phyloP scores from a whole-genome alignment of 495 filamentous ascomycete genomes.

The Cryomyces minteri region DNA sequence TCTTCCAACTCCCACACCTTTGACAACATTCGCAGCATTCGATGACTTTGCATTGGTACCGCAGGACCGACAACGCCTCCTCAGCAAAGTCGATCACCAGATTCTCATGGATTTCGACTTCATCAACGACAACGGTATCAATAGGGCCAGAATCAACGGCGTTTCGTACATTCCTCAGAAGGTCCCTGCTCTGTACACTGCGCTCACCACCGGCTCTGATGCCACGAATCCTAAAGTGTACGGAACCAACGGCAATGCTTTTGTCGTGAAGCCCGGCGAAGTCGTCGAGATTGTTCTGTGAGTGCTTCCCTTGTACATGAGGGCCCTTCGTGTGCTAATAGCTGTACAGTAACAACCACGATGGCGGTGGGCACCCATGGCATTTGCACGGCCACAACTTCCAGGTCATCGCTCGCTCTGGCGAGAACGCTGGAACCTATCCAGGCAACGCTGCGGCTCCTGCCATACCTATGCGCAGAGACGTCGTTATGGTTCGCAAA shows the following conservation, averaged over 20 bases:
- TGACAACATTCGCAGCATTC: not conserved
- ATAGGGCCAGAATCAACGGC: not conserved
- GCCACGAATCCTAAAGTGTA: not conserved
- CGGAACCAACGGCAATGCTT: not conserved
- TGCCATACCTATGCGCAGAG: not conserved
- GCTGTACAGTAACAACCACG: not conserved
- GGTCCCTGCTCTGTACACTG: not conserved
- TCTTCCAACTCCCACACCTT: not conserved
- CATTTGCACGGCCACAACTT: slow-evolving; percentile 1
- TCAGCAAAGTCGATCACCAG: too few species aligned
- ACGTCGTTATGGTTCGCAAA: not conserved
- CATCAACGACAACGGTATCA: not conserved
- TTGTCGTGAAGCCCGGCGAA: not conserved
- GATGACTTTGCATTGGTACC: slow-evolving; percentile 11
- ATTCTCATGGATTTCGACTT: not conserved
- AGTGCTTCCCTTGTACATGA: not conserved
- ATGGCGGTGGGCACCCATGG: not conserved
- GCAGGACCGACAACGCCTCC: slow-evolving; percentile 1
- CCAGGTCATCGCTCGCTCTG: not conserved
- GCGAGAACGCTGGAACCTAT: not conserved
- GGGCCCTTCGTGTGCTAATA: too few species aligned
- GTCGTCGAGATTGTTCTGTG: not conserved
- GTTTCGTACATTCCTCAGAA: slow-evolving; percentile 3
- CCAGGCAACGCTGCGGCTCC: not conserved
- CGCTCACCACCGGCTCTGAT: not conserved